Percentiles rank a stretch among this genome's conserved stretches.
Evolutionary conservation across 306 rosid genomes (phyloP).

Genomic region (Glycyrrhiza uralensis): DNA sequence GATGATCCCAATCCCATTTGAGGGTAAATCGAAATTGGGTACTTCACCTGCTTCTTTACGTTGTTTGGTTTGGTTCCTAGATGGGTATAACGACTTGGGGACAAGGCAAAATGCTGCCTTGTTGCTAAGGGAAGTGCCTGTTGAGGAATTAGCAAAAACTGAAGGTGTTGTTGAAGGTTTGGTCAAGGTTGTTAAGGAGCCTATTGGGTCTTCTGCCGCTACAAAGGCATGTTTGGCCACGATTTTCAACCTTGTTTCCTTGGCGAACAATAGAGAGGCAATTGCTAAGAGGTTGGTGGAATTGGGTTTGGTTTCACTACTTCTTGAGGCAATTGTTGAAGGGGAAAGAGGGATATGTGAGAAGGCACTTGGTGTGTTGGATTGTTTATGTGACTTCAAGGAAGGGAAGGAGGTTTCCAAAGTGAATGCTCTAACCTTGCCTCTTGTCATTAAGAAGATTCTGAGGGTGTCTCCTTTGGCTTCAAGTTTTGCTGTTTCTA

Average conservation of each 20-base stretch:
- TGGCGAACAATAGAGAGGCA: background rate
- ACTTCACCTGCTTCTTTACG: constrained; percentile 40
- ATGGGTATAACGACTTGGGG: constrained; percentile 54
- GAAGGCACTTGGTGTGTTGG: constrained; percentile 61
- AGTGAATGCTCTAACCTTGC: constrained; percentile 55
- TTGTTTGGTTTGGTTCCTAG: constrained; percentile 47
- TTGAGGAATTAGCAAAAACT: constrained; percentile 33
- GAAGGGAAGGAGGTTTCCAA: constrained; percentile 49
- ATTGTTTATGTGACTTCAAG: constrained; percentile 48
- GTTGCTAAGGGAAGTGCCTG: constrained; percentile 47
- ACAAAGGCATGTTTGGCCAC: constrained; percentile 57
- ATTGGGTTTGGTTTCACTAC: constrained; percentile 52
- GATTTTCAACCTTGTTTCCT: constrained; percentile 49
- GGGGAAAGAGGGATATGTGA: constrained; percentile 56
- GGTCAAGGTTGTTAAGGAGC: constrained; percentile 50
- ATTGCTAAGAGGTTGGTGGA: constrained; percentile 42
- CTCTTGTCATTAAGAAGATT: constrained; percentile 69
- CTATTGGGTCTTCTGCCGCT: constrained; percentile 40
- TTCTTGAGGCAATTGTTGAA: constrained; percentile 64
- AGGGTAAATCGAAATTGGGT: constrained; percentile 36
- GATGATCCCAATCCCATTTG: constrained; percentile 43
- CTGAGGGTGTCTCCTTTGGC: constrained; percentile 59
- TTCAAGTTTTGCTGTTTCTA: constrained; percentile 50
- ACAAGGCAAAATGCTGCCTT: constrained; percentile 57
- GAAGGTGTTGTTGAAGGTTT: constrained; percentile 56